Base-by-base conservation (phyloP, 2,329 filamentous ascomycete species). In the Fusarium nurragi region DNA sequence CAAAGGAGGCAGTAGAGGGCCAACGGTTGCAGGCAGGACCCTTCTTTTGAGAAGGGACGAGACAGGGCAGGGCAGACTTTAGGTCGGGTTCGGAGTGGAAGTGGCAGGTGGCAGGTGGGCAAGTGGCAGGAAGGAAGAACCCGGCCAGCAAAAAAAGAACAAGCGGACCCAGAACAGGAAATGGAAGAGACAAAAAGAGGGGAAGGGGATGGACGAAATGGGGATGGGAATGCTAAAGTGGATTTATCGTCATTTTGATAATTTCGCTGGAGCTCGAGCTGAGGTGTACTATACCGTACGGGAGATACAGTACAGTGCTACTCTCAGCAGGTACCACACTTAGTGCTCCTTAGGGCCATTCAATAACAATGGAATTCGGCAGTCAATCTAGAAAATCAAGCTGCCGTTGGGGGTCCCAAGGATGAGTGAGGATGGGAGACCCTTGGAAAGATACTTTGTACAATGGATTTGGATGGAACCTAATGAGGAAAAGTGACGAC, bases 401-500 rank as follows among this genome's bases (percentile, higher is more conserved):
- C 36, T 58, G 45, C 32, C 41, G 57, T 51, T 44, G 43, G 19
- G 38, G 10, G 28, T 44, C 43, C 45, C 54, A 59, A 26, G 44
- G 32, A 40, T 32, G 43, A 65, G 38, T 28, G 43, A 65, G 38
- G 45, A 54, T 45, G 51, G 38, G 37, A 56, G 51, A 67, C 64
- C 64, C 64, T 57, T 64, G 63, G 18, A 64, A 65, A 53, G 45
- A 28, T 40, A 49, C 40, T 58, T 47, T 54, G 30, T 40, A 49
- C 45, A 65, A 53, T 55, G 30, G 22, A 38, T 32, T 44, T 48
- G 32, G 34, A 47, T 25, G n/a, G 19, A 13, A n/a, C 54, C 57
- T 18, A 58, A 65, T 53, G 22, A 45, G 62, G 65, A 65, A 34
- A 67, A 70, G 69, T 71, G 69, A 68, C 67, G 69, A 71, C 69